Evolutionary conservation across 306 rosid genomes (phyloP).

Genomic region (Vigna nakashimae): DNA sequence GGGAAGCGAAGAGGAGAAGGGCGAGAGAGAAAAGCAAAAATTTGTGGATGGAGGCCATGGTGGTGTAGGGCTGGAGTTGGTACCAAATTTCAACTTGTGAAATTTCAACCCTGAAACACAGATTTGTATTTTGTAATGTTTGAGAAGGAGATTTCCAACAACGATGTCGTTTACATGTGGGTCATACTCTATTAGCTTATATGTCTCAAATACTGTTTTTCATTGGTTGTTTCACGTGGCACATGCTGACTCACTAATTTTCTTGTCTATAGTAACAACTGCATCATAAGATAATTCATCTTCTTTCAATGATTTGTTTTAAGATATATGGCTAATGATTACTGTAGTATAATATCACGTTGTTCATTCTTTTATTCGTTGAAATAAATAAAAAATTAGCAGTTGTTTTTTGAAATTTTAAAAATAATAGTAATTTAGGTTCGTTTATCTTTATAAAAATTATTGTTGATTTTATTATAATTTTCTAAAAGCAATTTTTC

Average conservation of each 20-base stretch:
- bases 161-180: slow-evolving; percentile 35
- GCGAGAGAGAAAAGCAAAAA: slow-evolving; percentile 68
- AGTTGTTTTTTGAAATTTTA: too few species aligned
- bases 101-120: slow-evolving; percentile 26
- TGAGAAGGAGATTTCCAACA: not conserved
- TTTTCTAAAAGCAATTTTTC: too few species aligned
- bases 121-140: slow-evolving; percentile 24
- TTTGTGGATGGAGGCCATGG: slow-evolving; percentile 55
- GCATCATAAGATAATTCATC: too few species aligned
- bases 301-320: too few species aligned
- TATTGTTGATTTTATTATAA: too few species aligned
- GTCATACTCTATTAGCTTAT: not conserved
- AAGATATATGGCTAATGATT: too few species aligned
- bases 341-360: too few species aligned
- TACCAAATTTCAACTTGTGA: slow-evolving; percentile 15
- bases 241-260: not conserved
- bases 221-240: slow-evolving; percentile 50
- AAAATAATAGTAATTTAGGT: too few species aligned
- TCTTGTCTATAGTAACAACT: too few species aligned
- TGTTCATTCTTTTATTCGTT: too few species aligned
- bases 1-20: slow-evolving; percentile 74
- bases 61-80: slow-evolving; percentile 16
- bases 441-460: too few species aligned
- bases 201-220: not conserved
- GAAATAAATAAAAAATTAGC: too few species aligned